Base-by-base conservation (phyloP, 306 rosid species). In the Begonia peltatifolia region DNA sequence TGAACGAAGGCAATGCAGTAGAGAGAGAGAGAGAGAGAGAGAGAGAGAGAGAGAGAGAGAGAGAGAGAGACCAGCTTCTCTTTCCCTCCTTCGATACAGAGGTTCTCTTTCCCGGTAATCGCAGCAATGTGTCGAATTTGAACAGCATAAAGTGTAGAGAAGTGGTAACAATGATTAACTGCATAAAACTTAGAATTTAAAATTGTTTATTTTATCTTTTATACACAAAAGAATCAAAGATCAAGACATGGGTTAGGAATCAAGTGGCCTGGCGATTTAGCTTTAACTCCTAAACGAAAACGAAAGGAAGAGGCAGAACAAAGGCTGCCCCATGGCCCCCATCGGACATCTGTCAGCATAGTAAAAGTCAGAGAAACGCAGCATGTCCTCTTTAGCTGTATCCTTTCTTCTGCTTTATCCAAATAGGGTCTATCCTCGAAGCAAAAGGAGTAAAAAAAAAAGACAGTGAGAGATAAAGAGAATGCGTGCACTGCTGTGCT, bases 1-100 rank as follows among this genome's bases (percentile, higher is more conserved):
- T 65, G 67, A 79, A 85, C 76, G 65, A 69, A 85, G 95, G 85
- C 95, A 90, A 83, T 85, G 97, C 74, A 67, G 80, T 62, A 80
- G 42, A 52, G 56, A 47, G 14, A 46, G 60, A 47, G 14, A 46
- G 60, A 61, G 42, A 65, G 64, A 57, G n/a, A 80, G 42, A 52
- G 56, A 47, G 14, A 46, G 60, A 80, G 42, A 52, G 56, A 47
- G 14, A 46, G 60, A 80, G 42, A 52, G 56, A 47, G 14, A 46
- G 60, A 47, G 14, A 46, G 60, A 61, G 42, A 65, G 64, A 57
- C 38, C 49, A 58, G 68, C 42, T 43, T 58, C 65, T 46, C 75
- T 69, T 64, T 73, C 84, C 71, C 83, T 78, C 79, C 80, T 56
- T 83, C 53, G 50, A 66, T 61, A 63, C 84, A 67, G 65, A 78